Evolutionary conservation across 495 filamentous ascomycete species (phyloP), one percentile per base, ranked within the genome.

Genomic region (Aspergillus conjunctus): DNA sequence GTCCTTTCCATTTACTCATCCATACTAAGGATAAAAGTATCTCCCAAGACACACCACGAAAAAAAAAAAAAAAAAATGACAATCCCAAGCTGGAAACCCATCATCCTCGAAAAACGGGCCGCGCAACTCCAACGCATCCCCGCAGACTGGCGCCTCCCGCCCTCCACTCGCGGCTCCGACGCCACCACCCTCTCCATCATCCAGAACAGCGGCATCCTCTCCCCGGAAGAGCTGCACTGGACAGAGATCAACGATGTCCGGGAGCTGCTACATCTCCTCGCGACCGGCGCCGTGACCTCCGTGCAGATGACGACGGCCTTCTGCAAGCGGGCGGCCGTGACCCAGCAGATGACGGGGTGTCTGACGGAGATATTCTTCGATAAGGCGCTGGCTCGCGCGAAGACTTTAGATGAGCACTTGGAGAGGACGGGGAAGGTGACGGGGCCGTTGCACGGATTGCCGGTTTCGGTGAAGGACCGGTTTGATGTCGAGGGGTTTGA

Each of bases 381-480:
- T 15, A 64, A 75, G 30, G 81, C 80, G 0, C 65, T 85, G 26
- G 64, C 66, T 7, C 60, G 62, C 4, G 81, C 82, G 1, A 66
- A 66, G 31, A 54, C 72, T 32, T 55, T 82, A 34, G 82, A 85
- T 64, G 70, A 72, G 7, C 58, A 77, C 52, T 59, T 83, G 6
- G 60, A 62, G 7, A 66, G 65, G 32, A 74, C 74, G 4, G 73
- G 75, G 0, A 77, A 76, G 48, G 72, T 79, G 6, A 61, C 83
- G 15, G 88, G 88, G 0, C 87, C 86, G 4, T 72, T 91, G 0
- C 88, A 91, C 59, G 88, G 88, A 17, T 59, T 91, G 8, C 88
- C 88, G 0, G 84, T 90, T 22, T 85, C 81, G 21, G 78, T 89
- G 10, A 91, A 91, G 69, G 88, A 90, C 67, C 78, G 85, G 56